These are phyloP conservation scores for Pyricularia grisea DNA, from an alignment of 2,329 filamentous ascomycete species.

Conservation along the genomic window DNA sequence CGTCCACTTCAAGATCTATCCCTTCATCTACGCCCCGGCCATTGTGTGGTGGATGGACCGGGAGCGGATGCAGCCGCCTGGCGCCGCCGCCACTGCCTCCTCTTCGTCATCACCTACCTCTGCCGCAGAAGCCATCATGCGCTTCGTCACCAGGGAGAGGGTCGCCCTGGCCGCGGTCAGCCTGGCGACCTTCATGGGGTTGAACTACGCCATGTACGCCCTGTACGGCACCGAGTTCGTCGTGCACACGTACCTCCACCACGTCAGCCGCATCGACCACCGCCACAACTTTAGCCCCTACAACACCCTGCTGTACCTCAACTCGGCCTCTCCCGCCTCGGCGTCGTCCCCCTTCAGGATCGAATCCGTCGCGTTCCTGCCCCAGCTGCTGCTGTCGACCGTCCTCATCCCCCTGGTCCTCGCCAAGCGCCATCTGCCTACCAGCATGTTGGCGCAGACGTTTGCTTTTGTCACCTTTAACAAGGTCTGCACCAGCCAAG, in stretches of 20 bases:
- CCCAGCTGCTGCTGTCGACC: conserved; percentile 74
- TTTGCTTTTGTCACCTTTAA: conserved; percentile 98
- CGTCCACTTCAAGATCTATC: conserved; percentile 98
- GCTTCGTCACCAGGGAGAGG: conserved; percentile 44
- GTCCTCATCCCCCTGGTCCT: conserved; percentile 60
- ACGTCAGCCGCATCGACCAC: conserved; percentile 87
- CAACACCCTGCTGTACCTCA: conserved; percentile 82
- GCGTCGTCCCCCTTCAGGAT: conserved; percentile 31
- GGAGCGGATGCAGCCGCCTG: conserved; percentile 25
- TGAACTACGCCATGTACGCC: conserved; percentile 74
- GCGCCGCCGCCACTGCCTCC: neutral
- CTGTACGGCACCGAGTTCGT: conserved; percentile 76
- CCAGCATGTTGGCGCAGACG: conserved; percentile 86
- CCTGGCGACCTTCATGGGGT: conserved; percentile 58
- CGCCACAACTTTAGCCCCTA: conserved; percentile 98
- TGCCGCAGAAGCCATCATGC: conserved; percentile 7
- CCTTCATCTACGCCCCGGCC: conserved; percentile 84
- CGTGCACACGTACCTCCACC: conserved; percentile 85
- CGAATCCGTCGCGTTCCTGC: conserved; percentile 80
- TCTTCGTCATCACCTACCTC: neutral
- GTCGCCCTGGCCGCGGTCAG: conserved; percentile 54
- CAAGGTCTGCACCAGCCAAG: conserved; percentile 97
- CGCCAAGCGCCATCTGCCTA: conserved; percentile 72
- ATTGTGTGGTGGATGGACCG: conserved; percentile 73
- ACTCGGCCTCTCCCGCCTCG: conserved; percentile 49